A percentile compares a stretch with the other conserved stretches of the same genome.
Conservation (phyloP, 2,329 filamentous ascomycete genomes). For the Aspergillus unguis region DNA sequence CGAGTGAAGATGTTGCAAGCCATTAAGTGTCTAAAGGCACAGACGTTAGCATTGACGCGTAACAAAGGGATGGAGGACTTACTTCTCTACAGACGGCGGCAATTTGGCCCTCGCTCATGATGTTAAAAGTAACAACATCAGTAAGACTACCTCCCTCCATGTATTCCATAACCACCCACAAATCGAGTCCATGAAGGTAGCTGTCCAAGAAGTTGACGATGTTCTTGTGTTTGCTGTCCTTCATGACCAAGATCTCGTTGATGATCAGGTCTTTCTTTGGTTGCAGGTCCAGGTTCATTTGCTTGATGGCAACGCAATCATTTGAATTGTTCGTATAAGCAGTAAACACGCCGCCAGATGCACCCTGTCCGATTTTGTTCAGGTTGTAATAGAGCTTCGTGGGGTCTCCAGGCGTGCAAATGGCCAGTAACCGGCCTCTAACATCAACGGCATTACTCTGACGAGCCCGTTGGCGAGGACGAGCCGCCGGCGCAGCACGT, state of each 20-base stretch:
- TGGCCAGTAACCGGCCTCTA: slow-evolving; percentile 75
- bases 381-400: slow-evolving; percentile 81
- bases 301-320: slow-evolving; percentile 93
- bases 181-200: slow-evolving; percentile 80
- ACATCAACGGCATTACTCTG: slow-evolving; percentile 82
- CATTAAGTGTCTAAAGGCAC: slow-evolving; percentile 65
- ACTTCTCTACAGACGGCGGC: slow-evolving; percentile 89
- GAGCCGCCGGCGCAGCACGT: slow-evolving; percentile 54
- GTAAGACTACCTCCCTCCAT: slow-evolving; percentile 98
- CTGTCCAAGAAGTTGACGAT: slow-evolving; percentile 99
- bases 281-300: slow-evolving; percentile 98
- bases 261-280: slow-evolving; percentile 99
- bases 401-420: slow-evolving; percentile 87
- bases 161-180: slow-evolving; percentile 99
- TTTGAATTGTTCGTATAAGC: slow-evolving; percentile 82
- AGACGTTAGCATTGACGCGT: slow-evolving; percentile 16
- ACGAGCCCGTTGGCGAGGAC: slow-evolving; percentile 72
- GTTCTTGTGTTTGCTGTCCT: slow-evolving; percentile 95
- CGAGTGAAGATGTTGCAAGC: slow-evolving; percentile 90
- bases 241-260: slow-evolving; percentile 99
- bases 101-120: slow-evolving; percentile 98
- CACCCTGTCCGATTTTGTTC: slow-evolving; percentile 95
- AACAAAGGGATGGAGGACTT: slow-evolving; percentile 22
- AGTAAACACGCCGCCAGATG: slow-evolving; percentile 91
- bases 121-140: slow-evolving; percentile 98